These are phyloP conservation scores for Micractinium conductrix DNA, from an alignment of 139 green algal genomes.

Conservation along the genomic window DNA sequence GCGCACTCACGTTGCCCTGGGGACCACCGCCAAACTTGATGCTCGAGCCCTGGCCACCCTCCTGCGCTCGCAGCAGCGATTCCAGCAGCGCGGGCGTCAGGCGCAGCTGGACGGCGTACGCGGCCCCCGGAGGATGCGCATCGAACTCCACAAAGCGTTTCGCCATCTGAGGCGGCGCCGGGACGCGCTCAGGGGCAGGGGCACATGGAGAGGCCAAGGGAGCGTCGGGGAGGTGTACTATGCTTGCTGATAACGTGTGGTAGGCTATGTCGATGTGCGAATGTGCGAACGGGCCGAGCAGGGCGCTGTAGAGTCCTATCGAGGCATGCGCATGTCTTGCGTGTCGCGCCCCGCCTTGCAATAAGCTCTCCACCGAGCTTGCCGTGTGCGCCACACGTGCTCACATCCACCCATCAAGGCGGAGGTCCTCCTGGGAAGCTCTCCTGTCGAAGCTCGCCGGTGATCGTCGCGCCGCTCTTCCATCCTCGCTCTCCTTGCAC, in stretches of 20 bases:
- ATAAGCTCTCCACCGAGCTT: too few relatives aligned
- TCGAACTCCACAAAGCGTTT: slow-evolving; percentile 14
- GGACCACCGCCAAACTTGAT: slow-evolving; percentile 11
- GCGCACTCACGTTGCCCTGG: neutral
- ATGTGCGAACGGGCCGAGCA: neutral
- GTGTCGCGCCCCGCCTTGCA: too few relatives aligned
- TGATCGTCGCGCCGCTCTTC: too few relatives aligned
- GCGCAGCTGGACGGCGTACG: slow-evolving; percentile 40
- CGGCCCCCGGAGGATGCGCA: neutral
- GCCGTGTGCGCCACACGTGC: too few relatives aligned
- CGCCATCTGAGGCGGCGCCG: neutral
- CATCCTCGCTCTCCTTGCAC: too few relatives aligned
- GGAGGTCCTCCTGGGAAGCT: too few relatives aligned
- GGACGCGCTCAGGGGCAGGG: neutral
- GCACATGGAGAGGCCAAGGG: neutral
- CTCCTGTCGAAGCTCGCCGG: too few relatives aligned
- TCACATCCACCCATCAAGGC: too few relatives aligned
- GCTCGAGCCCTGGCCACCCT: neutral
- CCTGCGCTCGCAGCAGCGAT: slow-evolving; percentile 12
- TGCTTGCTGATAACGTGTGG: neutral
- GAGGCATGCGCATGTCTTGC: too few relatives aligned
- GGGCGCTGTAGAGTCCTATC: too few relatives aligned
- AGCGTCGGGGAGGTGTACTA: too few relatives aligned
- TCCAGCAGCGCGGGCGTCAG: slow-evolving; percentile 37
- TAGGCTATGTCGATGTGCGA: neutral